Base-by-base conservation (phyloP, 1,284 basidiomycete genomes). In the Golubevia sp. region DNA sequence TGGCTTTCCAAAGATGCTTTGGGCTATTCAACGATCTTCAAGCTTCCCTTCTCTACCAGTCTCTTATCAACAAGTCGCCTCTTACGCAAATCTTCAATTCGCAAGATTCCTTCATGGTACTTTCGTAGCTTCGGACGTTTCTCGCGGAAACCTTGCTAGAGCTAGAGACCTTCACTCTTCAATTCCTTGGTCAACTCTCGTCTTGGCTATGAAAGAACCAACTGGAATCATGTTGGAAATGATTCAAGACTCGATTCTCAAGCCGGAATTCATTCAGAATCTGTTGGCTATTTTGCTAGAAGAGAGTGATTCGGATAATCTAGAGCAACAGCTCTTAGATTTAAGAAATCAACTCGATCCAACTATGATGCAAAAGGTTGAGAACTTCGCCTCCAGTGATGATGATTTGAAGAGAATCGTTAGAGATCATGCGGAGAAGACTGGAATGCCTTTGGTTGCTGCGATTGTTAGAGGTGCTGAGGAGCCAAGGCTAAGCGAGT, bases 381-480 rank as follows among this genome's bases (percentile, higher is more conserved):
- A 73, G 24, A 48, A 63, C 52, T 82, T 73, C 59, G 77, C 77
- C 34, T 68, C 76, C 26, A 72, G 67, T 27, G 71, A 74, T 3
- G 77, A 73, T 60, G 71, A 76, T 51, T 54, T 74, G 51, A 82
- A 82, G 73, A 71, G 78, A 38, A 67, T 82, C 48, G 71, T 82
- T 52, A 74, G 79, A 23, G 66, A 73, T 58, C 74, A 77, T 49
- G 76, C 79, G 2, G 61, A 69, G 44, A 66, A 62, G 49, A 71
- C 74, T 3, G 71, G 68, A 50, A 79, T 82, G 18, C 78, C 79
- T 20, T 70, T 82, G 7, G 79, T 82, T 6, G 74, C 77, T 8
- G 79, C 79, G 18, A 82, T 82, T 57, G 73, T 74, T 2, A 71
- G 79, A 49, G 74, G 79, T 30, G 73, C 71, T 5, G 77, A 82